A percentile compares a stretch with the other conserved stretches of the same genome.
Evolutionary conservation across 176 grass and related monocot genomes (phyloP).

Genomic region (Pontederia paniculata): DNA sequence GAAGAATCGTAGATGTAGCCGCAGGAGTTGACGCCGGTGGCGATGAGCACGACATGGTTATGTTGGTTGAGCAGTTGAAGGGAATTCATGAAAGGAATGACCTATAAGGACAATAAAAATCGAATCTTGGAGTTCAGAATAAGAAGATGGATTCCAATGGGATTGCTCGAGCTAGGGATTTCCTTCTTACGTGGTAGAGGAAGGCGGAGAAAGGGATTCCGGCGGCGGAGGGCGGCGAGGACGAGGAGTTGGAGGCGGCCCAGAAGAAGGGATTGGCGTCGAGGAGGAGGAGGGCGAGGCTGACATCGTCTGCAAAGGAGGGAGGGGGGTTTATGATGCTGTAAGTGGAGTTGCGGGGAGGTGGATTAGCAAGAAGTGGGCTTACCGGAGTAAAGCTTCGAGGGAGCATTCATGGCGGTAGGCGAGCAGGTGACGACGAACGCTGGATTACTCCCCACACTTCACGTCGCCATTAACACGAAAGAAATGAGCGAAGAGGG

Average conservation of each 20-base stretch:
- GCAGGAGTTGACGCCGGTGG: slow-evolving; percentile 60
- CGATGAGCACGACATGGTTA: slow-evolving; percentile 65
- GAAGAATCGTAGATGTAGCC: slow-evolving; percentile 68
- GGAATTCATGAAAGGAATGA: slow-evolving; percentile 79
- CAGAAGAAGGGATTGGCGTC: slow-evolving; percentile 95
- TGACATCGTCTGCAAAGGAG: slow-evolving; percentile 70
- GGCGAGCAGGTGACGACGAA: too few species aligned
- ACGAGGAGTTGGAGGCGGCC: slow-evolving; percentile 12
- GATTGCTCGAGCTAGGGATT: slow-evolving; percentile 1
- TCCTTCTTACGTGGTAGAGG: slow-evolving; percentile 43
- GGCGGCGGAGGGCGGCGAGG: slow-evolving; percentile 1
- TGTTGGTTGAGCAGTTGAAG: slow-evolving; percentile 71
- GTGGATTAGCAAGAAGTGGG: not conserved
- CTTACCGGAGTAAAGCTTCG: slow-evolving; percentile 66
- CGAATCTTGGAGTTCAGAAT: not conserved
- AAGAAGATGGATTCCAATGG: not conserved
- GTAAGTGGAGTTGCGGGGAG: not conserved
- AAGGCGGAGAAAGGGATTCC: slow-evolving; percentile 63
- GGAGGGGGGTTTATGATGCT: too few species aligned
- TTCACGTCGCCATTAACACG: too few species aligned
- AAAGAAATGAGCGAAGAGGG: too few species aligned
- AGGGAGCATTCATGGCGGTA: slow-evolving; percentile 5
- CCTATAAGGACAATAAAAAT: slow-evolving; percentile 23
- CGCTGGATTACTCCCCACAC: too few species aligned
- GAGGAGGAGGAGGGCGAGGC: slow-evolving; percentile 60